phyloP scores from a whole-genome alignment of 2,329 filamentous ascomycete genomes.

The Diplodia seriata region DNA sequence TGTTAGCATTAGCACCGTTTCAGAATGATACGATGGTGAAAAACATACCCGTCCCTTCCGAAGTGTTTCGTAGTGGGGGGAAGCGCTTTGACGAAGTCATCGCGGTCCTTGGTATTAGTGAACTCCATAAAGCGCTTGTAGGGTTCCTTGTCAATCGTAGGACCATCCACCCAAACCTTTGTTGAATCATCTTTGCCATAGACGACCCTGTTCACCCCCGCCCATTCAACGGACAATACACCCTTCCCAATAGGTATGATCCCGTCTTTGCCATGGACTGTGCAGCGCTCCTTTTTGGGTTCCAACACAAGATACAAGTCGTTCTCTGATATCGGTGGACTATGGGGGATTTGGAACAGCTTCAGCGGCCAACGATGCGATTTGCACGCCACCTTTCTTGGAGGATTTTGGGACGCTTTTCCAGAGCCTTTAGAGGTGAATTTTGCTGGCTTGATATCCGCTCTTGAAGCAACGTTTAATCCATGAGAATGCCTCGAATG shows the following conservation, averaged over 20 bases:
- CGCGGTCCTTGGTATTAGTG: not conserved
- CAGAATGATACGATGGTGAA: too few species aligned
- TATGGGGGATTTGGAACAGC: not conserved
- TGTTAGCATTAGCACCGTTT: not conserved
- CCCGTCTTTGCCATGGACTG: not conserved
- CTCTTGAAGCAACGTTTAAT: not conserved
- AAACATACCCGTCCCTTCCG: not conserved
- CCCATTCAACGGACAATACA: not conserved
- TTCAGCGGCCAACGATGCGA: not conserved
- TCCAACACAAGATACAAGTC: not conserved
- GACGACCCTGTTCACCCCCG: not conserved
- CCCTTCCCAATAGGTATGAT: not conserved
- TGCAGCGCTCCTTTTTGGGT: not conserved
- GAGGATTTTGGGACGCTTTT: not conserved
- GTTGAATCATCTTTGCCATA: not conserved
- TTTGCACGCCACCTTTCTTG: not conserved
- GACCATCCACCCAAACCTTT: not conserved
- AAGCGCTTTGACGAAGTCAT: not conserved
- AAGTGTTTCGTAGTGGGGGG: not conserved
- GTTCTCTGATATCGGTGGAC: not conserved
- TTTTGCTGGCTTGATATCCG: constrained; percentile 1
- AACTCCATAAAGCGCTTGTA: constrained; percentile 17
- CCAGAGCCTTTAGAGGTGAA: not conserved
- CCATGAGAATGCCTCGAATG: not conserved
- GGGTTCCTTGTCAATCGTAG: not conserved